Percentiles rank a stretch among this genome's conserved stretches.
Conservation (phyloP, 129 eudicot genomes). For the Kitagawia praeruptora region DNA sequence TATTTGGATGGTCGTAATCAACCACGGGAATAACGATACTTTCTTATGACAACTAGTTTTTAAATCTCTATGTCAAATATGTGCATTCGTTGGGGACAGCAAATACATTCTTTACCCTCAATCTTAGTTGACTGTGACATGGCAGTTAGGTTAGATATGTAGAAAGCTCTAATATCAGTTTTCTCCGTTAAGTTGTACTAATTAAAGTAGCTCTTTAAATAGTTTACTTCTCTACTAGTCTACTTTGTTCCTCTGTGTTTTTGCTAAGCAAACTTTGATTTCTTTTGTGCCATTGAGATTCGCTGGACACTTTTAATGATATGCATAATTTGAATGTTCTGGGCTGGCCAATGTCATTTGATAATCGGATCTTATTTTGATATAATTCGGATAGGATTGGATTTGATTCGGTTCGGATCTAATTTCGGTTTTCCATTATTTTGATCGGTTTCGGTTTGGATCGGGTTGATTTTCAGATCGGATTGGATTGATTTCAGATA, state of each 20-base stretch:
- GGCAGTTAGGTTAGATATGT: background rate
- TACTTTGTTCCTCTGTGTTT: background rate
- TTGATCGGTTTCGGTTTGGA: too few species aligned
- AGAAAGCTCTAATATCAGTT: background rate
- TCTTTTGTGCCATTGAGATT: background rate
- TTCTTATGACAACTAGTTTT: background rate
- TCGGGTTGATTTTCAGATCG: too few species aligned
- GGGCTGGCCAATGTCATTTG: too few species aligned
- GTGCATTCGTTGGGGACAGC: background rate
- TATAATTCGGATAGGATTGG: too few species aligned
- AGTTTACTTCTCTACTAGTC: background rate
- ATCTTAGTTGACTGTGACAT: background rate
- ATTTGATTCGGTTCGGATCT: too few species aligned
- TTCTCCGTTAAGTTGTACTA: background rate
- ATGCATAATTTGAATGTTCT: background rate
- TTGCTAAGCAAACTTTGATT: background rate
- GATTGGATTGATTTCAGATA: too few species aligned
- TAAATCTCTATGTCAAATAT: background rate
- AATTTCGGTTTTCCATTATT: too few species aligned
- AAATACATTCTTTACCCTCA: background rate
- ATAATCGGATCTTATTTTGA: too few species aligned
- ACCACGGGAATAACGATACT: too few species aligned
- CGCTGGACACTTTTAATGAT: background rate
- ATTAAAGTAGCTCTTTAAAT: background rate
- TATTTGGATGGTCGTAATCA: constrained; percentile 75